phyloP scores from a whole-genome alignment of 2,329 filamentous ascomycete species.

The Nigrograna mackinnonii region DNA sequence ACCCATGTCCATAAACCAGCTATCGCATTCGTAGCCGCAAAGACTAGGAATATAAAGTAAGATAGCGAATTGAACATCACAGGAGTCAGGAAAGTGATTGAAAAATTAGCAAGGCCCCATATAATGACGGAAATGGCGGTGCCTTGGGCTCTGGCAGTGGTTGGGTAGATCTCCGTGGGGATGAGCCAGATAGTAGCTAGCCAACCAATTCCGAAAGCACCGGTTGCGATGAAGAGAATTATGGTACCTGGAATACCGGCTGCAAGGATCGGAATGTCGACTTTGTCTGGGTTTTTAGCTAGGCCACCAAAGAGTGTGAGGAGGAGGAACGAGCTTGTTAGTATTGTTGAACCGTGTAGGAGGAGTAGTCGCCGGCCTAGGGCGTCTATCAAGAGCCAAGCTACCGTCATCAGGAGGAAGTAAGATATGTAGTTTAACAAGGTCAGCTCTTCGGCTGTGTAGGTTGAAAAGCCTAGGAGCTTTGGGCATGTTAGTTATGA shows the following conservation, averaged over 20 bases:
- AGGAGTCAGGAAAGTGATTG: slow-evolving; percentile 60
- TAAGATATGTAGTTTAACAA: slow-evolving; percentile 65
- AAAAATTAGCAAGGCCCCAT: slow-evolving; percentile 63
- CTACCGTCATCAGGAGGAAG: slow-evolving; percentile 63
- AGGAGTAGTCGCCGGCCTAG: slow-evolving; percentile 59
- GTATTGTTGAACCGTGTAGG: slow-evolving; percentile 54
- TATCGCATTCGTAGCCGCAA: slow-evolving; percentile 57
- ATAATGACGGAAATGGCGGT: slow-evolving; percentile 59
- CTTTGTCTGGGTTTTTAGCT: slow-evolving; percentile 42
- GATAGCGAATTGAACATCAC: slow-evolving; percentile 63
- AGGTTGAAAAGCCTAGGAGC: slow-evolving; percentile 59
- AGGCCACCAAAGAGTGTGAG: slow-evolving; percentile 57
- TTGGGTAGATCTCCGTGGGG: slow-evolving; percentile 62
- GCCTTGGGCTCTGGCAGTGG: slow-evolving; percentile 57
- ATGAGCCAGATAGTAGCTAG: slow-evolving; percentile 63
- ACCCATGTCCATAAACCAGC: slow-evolving; percentile 60
- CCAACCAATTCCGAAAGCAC: slow-evolving; percentile 65
- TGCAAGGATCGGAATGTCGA: slow-evolving; percentile 44
- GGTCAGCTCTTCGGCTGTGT: slow-evolving; percentile 59
- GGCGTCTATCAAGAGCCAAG: slow-evolving; percentile 63
- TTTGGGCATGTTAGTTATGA: slow-evolving; percentile 34
- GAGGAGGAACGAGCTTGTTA: slow-evolving; percentile 55
- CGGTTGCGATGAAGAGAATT: slow-evolving; percentile 60
- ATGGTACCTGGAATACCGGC: slow-evolving; percentile 57
- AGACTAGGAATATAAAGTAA: slow-evolving; percentile 63